Conservation (phyloP, 2,329 filamentous ascomycete genomes). For the Epichloe bromicola region DNA sequence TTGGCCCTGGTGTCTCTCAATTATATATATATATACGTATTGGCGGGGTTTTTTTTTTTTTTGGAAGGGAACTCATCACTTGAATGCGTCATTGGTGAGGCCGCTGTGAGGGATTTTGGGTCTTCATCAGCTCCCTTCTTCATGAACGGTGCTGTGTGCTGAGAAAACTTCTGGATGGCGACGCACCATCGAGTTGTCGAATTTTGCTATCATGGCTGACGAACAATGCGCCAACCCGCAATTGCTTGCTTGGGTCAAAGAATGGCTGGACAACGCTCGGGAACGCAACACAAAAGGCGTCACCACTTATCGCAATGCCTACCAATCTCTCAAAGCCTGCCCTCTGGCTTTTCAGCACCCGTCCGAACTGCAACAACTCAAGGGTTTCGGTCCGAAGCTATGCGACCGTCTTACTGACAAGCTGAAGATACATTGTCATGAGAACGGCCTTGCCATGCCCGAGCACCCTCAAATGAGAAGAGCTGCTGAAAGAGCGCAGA, state of each 20-base stretch:
- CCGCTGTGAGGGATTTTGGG: too few relatives aligned
- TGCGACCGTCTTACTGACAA: slow-evolving; percentile 55
- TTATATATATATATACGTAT: too few relatives aligned
- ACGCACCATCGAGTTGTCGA: background rate
- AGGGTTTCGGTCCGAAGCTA: slow-evolving; percentile 59
- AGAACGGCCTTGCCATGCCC: slow-evolving; percentile 57
- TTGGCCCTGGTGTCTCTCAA: background rate
- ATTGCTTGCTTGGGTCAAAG: slow-evolving; percentile 60
- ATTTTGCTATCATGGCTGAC: slow-evolving; percentile 9
- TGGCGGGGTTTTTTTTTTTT: background rate
- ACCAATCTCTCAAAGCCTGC: slow-evolving; percentile 63
- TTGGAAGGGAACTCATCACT: background rate
- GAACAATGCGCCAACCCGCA: slow-evolving; percentile 53
- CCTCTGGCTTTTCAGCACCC: slow-evolving; percentile 61
- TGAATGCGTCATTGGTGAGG: too few relatives aligned
- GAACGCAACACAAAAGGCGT: slow-evolving; percentile 59
- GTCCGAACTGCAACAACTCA: slow-evolving; percentile 57
- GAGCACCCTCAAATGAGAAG: slow-evolving; percentile 36
- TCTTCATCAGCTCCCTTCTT: background rate
- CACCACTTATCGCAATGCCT: slow-evolving; percentile 62
- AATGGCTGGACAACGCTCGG: slow-evolving; percentile 59
- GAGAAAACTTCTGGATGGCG: background rate
- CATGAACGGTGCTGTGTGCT: background rate
- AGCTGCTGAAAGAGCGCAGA: slow-evolving; percentile 16
- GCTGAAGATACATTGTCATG: slow-evolving; percentile 46